phyloP scores from a whole-genome alignment of 441 rosid species.

The Heliophila coronopifolia region DNA sequence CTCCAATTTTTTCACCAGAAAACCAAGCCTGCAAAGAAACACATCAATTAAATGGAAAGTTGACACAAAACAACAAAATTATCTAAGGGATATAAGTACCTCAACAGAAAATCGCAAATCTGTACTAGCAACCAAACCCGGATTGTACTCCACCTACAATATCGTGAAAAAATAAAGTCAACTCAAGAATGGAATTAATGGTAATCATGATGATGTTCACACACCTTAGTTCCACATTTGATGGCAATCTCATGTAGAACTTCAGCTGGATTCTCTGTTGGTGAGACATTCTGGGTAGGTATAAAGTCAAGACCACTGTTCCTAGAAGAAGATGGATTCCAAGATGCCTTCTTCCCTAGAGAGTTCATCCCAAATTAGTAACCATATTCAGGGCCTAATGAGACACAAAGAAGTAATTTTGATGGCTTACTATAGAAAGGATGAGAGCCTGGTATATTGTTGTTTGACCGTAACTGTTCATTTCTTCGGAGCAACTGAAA shows the following conservation, averaged over 20 bases:
- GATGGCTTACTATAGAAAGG: slow-evolving; percentile 58
- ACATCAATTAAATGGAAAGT: not conserved
- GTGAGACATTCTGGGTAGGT: slow-evolving; percentile 47
- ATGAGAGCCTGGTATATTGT: slow-evolving; percentile 40
- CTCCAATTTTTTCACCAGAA: slow-evolving; percentile 75
- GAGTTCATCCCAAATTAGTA: slow-evolving; percentile 21
- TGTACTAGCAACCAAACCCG: slow-evolving; percentile 56
- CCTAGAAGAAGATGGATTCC: slow-evolving; percentile 51
- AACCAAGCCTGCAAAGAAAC: slow-evolving; percentile 66
- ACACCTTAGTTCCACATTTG: slow-evolving; percentile 85
- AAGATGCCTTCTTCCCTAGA: slow-evolving; percentile 59
- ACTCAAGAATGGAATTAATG: not conserved
- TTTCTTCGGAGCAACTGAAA: slow-evolving; percentile 70
- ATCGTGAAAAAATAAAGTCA: slow-evolving; percentile 12
- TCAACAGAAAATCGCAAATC: slow-evolving; percentile 76
- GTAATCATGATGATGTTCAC: slow-evolving; percentile 5
- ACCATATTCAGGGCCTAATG: slow-evolving; percentile 4
- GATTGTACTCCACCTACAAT: slow-evolving; percentile 74
- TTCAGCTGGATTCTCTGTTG: slow-evolving; percentile 53
- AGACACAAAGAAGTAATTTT: slow-evolving; percentile 14
- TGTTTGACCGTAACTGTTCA: slow-evolving; percentile 58
- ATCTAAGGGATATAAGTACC: slow-evolving; percentile 39
- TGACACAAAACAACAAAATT: not conserved
- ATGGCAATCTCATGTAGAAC: slow-evolving; percentile 70
- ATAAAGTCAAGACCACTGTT: slow-evolving; percentile 62